A percentile compares a stretch with the other conserved stretches of the same genome.
Conservation (phyloP, 441 rosid species). For the Dalechampia spathulata region DNA sequence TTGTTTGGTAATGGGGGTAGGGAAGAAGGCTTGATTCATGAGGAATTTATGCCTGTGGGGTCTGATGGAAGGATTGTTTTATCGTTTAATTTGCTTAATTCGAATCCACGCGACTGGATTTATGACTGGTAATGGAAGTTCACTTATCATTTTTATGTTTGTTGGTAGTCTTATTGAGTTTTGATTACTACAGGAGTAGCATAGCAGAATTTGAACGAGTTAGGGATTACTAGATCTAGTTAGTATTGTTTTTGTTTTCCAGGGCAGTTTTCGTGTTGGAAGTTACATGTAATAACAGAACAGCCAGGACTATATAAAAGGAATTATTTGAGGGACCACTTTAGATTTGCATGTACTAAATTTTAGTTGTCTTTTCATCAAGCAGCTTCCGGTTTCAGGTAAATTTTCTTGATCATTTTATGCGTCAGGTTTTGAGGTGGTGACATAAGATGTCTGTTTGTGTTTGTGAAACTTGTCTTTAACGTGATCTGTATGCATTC, state of each 20-base stretch:
- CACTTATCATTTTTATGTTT: neutral
- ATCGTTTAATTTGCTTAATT: conserved; percentile 83
- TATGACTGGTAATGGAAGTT: conserved; percentile 58
- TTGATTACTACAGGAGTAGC: neutral
- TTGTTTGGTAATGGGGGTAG: conserved; percentile 77
- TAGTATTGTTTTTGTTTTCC: neutral
- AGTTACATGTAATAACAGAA: neutral
- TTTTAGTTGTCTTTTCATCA: neutral
- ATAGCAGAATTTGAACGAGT: too few species aligned
- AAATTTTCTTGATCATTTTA: neutral
- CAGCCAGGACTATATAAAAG: neutral
- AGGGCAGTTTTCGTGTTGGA: conserved; percentile 2
- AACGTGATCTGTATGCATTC: neutral
- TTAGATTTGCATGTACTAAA: neutral
- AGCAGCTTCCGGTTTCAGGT: neutral
- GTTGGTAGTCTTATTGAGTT: neutral
- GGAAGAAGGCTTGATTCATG: conserved; percentile 59
- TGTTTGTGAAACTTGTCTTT: neutral
- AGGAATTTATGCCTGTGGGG: conserved; percentile 93
- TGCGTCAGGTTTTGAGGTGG: neutral
- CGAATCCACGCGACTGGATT: conserved; percentile 76
- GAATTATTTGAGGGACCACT: neutral
- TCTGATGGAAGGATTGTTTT: conserved; percentile 88
- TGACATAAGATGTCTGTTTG: neutral
- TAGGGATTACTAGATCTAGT: neutral